Percentiles rank a stretch among this genome's conserved stretches.
Evolutionary conservation across 768 basidiomycete genomes (phyloP).

Genomic region (Kwoniella sp.): DNA sequence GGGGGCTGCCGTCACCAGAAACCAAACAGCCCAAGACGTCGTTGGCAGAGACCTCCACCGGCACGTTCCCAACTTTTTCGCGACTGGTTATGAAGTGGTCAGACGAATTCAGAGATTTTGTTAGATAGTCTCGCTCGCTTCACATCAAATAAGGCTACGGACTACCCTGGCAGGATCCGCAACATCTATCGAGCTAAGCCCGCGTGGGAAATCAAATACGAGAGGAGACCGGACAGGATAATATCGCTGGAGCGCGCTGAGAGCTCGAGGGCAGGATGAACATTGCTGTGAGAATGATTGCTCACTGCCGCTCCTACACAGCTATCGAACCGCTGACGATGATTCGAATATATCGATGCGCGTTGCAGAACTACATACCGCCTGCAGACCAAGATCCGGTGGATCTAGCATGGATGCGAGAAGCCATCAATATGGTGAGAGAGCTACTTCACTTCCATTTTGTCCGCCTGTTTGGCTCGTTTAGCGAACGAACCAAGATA

Average conservation of each 20-base stretch:
- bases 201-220: too few relatives aligned
- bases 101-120: background rate
- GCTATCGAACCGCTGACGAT: too few relatives aligned
- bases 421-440: slow-evolving; percentile 78
- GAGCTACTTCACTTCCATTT: too few relatives aligned
- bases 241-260: background rate
- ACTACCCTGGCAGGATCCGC: background rate
- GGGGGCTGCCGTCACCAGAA: too few relatives aligned
- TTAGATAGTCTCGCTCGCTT: background rate
- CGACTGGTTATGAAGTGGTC: background rate
- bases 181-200: too few relatives aligned
- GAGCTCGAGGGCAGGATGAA: slow-evolving; percentile 5
- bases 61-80: slow-evolving; percentile 14
- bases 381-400: slow-evolving; percentile 55
- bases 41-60: slow-evolving; percentile 29
- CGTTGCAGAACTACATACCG: slow-evolving; percentile 51
- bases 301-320: background rate
- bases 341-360: too few relatives aligned
- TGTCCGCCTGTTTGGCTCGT: too few relatives aligned
- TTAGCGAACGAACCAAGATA: too few relatives aligned
- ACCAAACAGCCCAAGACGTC: too few relatives aligned
- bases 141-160: background rate
- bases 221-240: background rate
- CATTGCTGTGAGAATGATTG: slow-evolving; percentile 13
- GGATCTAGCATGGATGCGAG: slow-evolving; percentile 71